A percentile compares a stretch with the other conserved stretches of the same genome.
Evolutionary conservation across 2,329 filamentous ascomycete genomes (phyloP).

Genomic region (Diaporthe sp.): DNA sequence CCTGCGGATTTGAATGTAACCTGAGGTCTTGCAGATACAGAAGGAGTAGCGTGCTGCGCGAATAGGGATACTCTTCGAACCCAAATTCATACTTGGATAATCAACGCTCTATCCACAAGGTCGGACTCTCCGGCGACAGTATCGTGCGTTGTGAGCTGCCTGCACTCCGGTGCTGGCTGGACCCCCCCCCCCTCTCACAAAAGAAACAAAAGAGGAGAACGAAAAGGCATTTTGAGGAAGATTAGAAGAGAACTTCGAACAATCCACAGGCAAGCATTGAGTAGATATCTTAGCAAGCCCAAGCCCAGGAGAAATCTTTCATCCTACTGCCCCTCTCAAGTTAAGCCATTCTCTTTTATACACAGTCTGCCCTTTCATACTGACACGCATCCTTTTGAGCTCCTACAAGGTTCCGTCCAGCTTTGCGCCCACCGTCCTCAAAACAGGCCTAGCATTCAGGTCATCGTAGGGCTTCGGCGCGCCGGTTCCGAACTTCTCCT

Average conservation of each 20-base stretch:
- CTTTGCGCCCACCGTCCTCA: neutral
- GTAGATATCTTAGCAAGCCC: neutral
- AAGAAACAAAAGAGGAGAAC: too few species aligned
- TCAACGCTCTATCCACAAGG: too few species aligned
- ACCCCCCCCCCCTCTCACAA: too few species aligned
- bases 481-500: slow-evolving; percentile 4
- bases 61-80: too few species aligned
- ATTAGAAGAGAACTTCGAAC: neutral
- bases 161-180: too few species aligned
- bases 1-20: too few species aligned
- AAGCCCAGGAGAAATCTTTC: neutral
- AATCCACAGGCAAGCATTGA: neutral
- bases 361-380: neutral
- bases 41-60: too few species aligned
- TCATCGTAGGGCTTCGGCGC: neutral
- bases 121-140: too few species aligned
- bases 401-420: neutral
- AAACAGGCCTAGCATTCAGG: neutral
- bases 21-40: too few species aligned
- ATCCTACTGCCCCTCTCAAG: neutral
- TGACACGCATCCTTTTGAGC: neutral
- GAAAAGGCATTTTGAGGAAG: too few species aligned
- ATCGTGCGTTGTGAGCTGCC: too few species aligned
- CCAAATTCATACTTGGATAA: too few species aligned
- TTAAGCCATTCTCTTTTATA: neutral